Conservation (phyloP, 78 protist genomes). For the Dictyostelium citrinum region DNA sequence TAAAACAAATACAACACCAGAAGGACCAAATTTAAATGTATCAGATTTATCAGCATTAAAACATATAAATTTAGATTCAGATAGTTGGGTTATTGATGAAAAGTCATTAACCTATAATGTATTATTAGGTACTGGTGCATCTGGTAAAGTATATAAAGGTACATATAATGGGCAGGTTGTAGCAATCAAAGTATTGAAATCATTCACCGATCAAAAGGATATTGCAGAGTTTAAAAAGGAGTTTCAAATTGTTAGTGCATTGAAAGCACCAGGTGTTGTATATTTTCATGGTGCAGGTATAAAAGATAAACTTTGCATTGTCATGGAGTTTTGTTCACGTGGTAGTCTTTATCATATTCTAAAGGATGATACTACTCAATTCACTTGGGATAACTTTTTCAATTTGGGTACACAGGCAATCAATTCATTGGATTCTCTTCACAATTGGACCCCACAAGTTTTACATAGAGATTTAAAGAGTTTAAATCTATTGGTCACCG, state of each 20-base stretch:
- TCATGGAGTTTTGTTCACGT: slow-evolving; percentile 79
- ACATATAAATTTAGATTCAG: slow-evolving; percentile 52
- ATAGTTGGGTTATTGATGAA: slow-evolving; percentile 65
- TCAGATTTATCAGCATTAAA: slow-evolving; percentile 54
- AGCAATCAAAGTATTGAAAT: slow-evolving; percentile 79
- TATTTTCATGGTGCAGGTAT: slow-evolving; percentile 74
- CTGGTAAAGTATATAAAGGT: slow-evolving; percentile 81
- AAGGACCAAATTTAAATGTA: not conserved
- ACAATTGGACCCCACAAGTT: slow-evolving; percentile 72
- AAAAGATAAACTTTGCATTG: slow-evolving; percentile 74
- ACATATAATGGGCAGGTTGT: slow-evolving; percentile 54
- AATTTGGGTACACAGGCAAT: slow-evolving; percentile 37
- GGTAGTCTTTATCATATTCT: slow-evolving; percentile 75
- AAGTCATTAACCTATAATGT: not conserved
- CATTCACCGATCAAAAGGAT: slow-evolving; percentile 64
- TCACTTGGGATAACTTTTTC: slow-evolving; percentile 43
- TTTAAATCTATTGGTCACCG: slow-evolving; percentile 67
- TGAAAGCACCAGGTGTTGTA: slow-evolving; percentile 59
- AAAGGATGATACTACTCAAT: slow-evolving; percentile 33
- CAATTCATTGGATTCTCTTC: slow-evolving; percentile 51
- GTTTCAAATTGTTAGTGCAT: slow-evolving; percentile 81
- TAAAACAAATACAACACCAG: not conserved
- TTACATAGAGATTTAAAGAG: slow-evolving; percentile 77
- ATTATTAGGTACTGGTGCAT: slow-evolving; percentile 68
- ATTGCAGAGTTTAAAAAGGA: slow-evolving; percentile 80